phyloP scores from a whole-genome alignment of 148 eudicot species.

The Linanthus parryae region DNA sequence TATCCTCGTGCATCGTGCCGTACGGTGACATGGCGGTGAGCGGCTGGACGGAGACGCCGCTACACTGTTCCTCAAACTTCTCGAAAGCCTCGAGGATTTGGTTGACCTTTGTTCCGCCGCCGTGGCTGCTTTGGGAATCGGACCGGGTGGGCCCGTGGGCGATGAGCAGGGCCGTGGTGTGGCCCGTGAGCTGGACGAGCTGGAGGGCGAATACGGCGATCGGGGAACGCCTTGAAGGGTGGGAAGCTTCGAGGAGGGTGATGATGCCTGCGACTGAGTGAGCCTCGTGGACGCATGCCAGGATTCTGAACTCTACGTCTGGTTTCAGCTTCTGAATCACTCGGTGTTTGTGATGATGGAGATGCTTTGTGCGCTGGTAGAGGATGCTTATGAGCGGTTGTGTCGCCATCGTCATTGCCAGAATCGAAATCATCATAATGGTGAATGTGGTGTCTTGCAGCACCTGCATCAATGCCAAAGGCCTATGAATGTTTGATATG shows the following conservation, averaged over 20 bases:
- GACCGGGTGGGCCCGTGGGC: conserved; percentile 6
- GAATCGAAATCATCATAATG: conserved; percentile 11
- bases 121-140: too few species aligned
- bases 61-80: conserved; percentile 1
- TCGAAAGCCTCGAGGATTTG: conserved; percentile 7
- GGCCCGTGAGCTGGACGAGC: conserved; percentile 18
- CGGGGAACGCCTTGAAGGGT: conserved; percentile 5
- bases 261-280: conserved; percentile 10
- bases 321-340: conserved; percentile 14
- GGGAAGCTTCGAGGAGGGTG: conserved; percentile 15
- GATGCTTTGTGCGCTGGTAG: conserved; percentile 1
- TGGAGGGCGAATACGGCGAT: conserved; percentile 15
- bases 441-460: conserved; percentile 9
- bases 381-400: conserved; percentile 14
- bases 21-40: conserved; percentile 11
- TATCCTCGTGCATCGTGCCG: conserved; percentile 15
- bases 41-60: conserved; percentile 8
- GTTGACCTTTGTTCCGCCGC: background rate
- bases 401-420: conserved; percentile 17
- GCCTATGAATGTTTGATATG: too few species aligned
- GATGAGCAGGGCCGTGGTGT: conserved; percentile 14
- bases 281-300: conserved; percentile 11
- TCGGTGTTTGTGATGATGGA: conserved; percentile 10
- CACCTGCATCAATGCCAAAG: conserved; percentile 7
- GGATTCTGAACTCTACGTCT: conserved; percentile 6